Evolutionary conservation across 306 rosid species (phyloP), one percentile per base, ranked within the genome.

Genomic region (Citrullus amarus): DNA sequence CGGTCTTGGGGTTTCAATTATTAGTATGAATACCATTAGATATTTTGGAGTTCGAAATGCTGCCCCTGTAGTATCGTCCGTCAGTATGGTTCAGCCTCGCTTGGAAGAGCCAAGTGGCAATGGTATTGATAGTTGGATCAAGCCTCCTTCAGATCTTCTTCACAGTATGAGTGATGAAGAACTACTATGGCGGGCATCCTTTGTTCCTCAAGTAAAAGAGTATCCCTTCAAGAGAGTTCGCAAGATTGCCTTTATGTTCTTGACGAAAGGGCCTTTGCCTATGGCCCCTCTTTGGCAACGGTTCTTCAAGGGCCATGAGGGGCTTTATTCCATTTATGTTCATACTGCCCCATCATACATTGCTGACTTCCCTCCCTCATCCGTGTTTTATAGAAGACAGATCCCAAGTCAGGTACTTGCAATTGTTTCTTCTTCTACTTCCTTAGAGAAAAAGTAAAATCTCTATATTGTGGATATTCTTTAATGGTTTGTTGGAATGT

Each of bases 181-280:
- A 32, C 87, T 96, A 69, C 83, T 91, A 34, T 96, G 99, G 99
- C 81, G 93, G 46, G 98, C 98, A 60, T 88, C 99, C 41, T 80
- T 82, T 75, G 88, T 56, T 80, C 89, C 99, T 7, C 83, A 86
- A 80, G 86, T 86, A 14, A 86, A 87, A 78, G 74, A n/a, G 30
- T 90, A 91, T 81, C 99, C 99, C 9, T 90, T 88, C 65, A 78
- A 83, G 75, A 91, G 99, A 88, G 86, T 83, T 79, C 92, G 91
- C 25, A 96, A 91, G 89, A 92, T 96, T 79, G 99, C 99, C 44
- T 96, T 96, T 87, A 96, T 96, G 99, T 96, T 92, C 88, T 90
- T 96, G 89, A 90, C 97, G 2, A 96, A 92, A 80, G 99, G 99
- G 62, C 98, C 93, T 11, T 83, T 96, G 92, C 99, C 99, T 1